These are phyloP conservation scores for Fomitopsis pinicola DNA, from an alignment of 1,284 basidiomycete species.

Conservation along the genomic window DNA sequence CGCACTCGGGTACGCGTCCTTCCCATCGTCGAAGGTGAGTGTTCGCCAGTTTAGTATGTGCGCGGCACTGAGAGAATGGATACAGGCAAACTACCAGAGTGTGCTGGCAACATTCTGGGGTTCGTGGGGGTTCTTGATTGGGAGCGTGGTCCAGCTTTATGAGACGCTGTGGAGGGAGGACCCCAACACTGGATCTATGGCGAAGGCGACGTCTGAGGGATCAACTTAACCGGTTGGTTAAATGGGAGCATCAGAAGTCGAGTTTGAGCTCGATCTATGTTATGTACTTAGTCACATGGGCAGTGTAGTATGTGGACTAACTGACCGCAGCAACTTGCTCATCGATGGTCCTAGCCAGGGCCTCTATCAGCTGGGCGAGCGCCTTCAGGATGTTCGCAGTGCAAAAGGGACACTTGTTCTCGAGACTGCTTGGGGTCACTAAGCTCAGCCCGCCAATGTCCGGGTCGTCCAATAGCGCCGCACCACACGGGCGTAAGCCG, in stretches of 20 bases:
- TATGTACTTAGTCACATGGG: background rate
- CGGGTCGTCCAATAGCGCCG: background rate
- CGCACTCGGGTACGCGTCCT: slow-evolving; percentile 43
- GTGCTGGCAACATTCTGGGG: slow-evolving; percentile 56
- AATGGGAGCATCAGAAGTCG: background rate
- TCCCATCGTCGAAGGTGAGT: slow-evolving; percentile 18
- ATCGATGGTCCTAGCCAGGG: background rate
- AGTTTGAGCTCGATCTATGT: background rate
- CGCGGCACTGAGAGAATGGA: background rate
- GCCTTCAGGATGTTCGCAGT: background rate
- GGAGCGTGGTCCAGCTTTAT: slow-evolving; percentile 49
- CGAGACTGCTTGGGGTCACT: background rate
- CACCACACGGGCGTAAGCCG: background rate
- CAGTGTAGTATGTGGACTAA: background rate
- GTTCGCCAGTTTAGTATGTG: background rate
- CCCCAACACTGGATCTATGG: background rate
- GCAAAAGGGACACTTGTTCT: background rate
- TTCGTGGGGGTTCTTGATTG: slow-evolving; percentile 58
- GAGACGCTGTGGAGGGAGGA: slow-evolving; percentile 30
- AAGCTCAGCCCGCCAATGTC: background rate
- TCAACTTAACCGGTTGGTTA: too few species aligned
- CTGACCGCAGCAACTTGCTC: background rate
- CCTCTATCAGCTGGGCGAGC: background rate
- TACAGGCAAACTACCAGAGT: slow-evolving; percentile 42
- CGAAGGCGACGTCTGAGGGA: background rate